Evolutionary conservation across 331 rosid genomes (phyloP).

Genomic region (Pyrus hybrid): DNA sequence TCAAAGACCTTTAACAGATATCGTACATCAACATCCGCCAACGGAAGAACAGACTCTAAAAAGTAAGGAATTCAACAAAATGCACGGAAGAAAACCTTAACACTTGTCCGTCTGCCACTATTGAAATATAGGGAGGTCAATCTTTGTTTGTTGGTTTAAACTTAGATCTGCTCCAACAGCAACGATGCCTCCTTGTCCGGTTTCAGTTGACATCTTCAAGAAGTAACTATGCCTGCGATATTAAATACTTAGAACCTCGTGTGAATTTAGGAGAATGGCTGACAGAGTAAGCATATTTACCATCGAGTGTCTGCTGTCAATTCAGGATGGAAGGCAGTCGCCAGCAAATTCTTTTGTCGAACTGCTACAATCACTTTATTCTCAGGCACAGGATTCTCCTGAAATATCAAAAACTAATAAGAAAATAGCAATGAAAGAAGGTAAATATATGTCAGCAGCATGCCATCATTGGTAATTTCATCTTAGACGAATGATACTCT

Average conservation of each 20-base stretch:
- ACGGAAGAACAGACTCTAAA: neutral
- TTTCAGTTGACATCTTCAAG: slow-evolving; percentile 56
- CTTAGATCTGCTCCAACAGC: slow-evolving; percentile 16
- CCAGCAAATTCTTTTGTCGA: slow-evolving; percentile 79
- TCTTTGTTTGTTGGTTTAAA: slow-evolving; percentile 14
- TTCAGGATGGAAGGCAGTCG: slow-evolving; percentile 96
- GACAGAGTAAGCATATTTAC: slow-evolving; percentile 27
- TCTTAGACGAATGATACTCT: neutral
- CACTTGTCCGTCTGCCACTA: slow-evolving; percentile 3
- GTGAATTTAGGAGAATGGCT: neutral
- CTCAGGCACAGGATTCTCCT: slow-evolving; percentile 43
- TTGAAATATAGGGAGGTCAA: slow-evolving; percentile 44
- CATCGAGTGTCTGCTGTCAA: slow-evolving; percentile 89
- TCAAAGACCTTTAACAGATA: neutral
- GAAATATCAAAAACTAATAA: slow-evolving; percentile 14
- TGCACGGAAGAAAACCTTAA: neutral
- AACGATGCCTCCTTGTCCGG: slow-evolving; percentile 43
- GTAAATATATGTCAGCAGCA: neutral
- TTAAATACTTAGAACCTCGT: slow-evolving; percentile 5
- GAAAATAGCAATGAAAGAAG: neutral
- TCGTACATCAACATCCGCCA: neutral
- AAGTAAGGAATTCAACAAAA: neutral
- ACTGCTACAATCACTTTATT: slow-evolving; percentile 83
- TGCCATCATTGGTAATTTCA: neutral
- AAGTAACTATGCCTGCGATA: slow-evolving; percentile 93